Evolutionary conservation across 1,284 basidiomycete genomes (phyloP).

Genomic region (Mycena sp.): DNA sequence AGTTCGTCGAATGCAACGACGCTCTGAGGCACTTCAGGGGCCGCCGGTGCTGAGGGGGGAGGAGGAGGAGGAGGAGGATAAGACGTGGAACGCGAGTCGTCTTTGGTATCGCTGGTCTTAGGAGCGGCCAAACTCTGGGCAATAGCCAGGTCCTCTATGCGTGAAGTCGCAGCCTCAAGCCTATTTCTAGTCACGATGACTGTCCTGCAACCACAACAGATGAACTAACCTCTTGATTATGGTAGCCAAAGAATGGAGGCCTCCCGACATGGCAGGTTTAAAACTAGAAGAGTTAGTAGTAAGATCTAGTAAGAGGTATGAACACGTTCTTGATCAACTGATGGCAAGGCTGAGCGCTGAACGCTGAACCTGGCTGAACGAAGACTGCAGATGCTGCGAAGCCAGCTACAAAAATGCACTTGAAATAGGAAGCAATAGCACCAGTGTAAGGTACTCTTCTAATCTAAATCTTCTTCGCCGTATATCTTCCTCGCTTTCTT

Average conservation of each 20-base stretch:
- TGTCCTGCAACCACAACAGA: slow-evolving; percentile 13
- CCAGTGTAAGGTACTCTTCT: neutral
- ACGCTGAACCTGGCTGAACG: too few species aligned
- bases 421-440: too few species aligned
- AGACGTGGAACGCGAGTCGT: slow-evolving; percentile 44
- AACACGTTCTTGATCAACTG: too few species aligned
- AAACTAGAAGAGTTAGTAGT: neutral
- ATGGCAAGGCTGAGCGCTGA: too few species aligned
- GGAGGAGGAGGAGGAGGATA: slow-evolving; percentile 49
- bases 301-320: too few species aligned
- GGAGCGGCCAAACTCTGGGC: slow-evolving; percentile 47
- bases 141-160: slow-evolving; percentile 91
- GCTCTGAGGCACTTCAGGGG: slow-evolving; percentile 55
- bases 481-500: slow-evolving; percentile 50
- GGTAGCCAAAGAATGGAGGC: slow-evolving; percentile 78
- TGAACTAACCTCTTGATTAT: slow-evolving; percentile 80
- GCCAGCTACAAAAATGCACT: too few species aligned
- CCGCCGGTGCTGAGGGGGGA: slow-evolving; percentile 48
- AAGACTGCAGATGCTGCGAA: too few species aligned
- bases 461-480: neutral
- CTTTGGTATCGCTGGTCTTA: slow-evolving; percentile 32
- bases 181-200: slow-evolving; percentile 49
- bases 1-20: slow-evolving; percentile 81
- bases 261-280: slow-evolving; percentile 49
- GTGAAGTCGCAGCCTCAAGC: slow-evolving; percentile 92